Evolutionary conservation across 192 early-diverging fungal species (phyloP).

Genomic region (Gamsiella multidivaricata): DNA sequence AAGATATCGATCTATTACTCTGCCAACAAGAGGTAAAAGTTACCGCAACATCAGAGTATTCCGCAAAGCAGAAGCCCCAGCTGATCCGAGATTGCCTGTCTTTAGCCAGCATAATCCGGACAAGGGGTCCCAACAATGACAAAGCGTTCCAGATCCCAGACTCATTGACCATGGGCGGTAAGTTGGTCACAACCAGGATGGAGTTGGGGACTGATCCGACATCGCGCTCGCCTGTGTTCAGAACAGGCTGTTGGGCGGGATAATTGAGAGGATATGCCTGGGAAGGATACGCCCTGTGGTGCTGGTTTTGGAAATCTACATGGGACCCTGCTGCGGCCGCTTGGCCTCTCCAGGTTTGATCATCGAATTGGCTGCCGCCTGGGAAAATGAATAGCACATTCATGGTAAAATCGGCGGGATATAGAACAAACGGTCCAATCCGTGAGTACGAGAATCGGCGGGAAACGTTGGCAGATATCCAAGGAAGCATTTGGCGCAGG

Average conservation of each 20-base stretch:
- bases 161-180: constrained; percentile 72
- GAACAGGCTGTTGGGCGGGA: constrained; percentile 1
- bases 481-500: constrained; percentile 1
- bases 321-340: neutral
- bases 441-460: too few relatives aligned
- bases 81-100: constrained; percentile 68
- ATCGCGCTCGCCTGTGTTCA: constrained; percentile 73
- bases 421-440: too few relatives aligned
- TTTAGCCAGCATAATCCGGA: constrained; percentile 63
- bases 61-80: constrained; percentile 74
- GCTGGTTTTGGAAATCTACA: neutral
- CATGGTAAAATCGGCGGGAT: neutral
- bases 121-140: constrained; percentile 32
- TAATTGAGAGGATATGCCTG: neutral
- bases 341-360: constrained; percentile 1
- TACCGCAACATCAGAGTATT: constrained; percentile 64
- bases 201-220: constrained; percentile 61
- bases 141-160: constrained; percentile 58
- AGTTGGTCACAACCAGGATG: constrained; percentile 66
- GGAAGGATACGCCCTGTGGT: neutral
- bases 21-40: neutral
- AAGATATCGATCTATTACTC: neutral
- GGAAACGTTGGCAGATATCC: too few relatives aligned
- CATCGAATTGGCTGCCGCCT: neutral
- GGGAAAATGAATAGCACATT: neutral